A percentile compares a stretch with the other conserved stretches of the same genome.
Conservation (phyloP, 1,284 basidiomycete genomes). For the Termitomyces sp. region DNA sequence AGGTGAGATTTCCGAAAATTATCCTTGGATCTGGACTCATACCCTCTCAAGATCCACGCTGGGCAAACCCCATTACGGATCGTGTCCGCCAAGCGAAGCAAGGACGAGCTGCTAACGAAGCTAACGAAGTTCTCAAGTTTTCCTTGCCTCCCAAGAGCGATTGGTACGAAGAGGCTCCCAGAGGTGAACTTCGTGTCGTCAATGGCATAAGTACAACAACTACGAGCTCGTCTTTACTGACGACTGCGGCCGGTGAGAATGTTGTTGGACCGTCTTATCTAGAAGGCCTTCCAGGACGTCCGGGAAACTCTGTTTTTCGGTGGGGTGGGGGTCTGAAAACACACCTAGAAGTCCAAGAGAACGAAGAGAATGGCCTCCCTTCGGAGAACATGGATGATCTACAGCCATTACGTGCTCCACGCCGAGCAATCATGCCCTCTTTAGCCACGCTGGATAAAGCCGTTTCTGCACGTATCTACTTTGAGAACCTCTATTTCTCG, state of each 20-base stretch:
- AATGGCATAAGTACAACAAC: neutral
- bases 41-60: constrained; percentile 29
- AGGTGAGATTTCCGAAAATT: constrained; percentile 47
- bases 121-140: neutral
- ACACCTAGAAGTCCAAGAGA: constrained; percentile 60
- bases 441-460: constrained; percentile 90
- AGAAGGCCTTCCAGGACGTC: constrained; percentile 54
- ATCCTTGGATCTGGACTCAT: constrained; percentile 18
- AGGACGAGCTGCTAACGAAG: neutral
- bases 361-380: constrained; percentile 42
- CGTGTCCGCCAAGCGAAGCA: neutral
- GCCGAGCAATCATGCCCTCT: constrained; percentile 73
- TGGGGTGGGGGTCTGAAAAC: constrained; percentile 55
- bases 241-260: constrained; percentile 68
- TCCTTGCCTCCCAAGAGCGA: neutral
- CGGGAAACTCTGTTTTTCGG: constrained; percentile 55
- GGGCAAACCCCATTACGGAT: neutral
- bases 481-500: constrained; percentile 95
- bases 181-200: neutral
- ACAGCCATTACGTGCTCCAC: constrained; percentile 37
- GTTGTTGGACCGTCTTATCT: constrained; percentile 39
- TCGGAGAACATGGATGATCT: constrained; percentile 25
- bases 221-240: constrained; percentile 41
- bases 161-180: neutral
- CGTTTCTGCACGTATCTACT: constrained; percentile 89